Percentiles rank a stretch among this genome's conserved stretches.
Evolutionary conservation across 306 rosid genomes (phyloP).

Genomic region (Glycine soja): DNA sequence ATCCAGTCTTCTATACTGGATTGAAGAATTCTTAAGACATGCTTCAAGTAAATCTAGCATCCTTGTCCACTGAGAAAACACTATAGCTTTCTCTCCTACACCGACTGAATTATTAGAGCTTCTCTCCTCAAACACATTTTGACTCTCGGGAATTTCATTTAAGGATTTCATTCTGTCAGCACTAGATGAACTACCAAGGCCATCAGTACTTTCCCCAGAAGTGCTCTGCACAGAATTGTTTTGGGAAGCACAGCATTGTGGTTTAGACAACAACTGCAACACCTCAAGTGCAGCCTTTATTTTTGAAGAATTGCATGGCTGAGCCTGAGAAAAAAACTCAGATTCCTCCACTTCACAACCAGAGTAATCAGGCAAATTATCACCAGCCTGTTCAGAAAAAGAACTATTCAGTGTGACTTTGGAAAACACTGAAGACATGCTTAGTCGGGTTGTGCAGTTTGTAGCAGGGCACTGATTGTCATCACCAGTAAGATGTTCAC

Average conservation of each 20-base stretch:
- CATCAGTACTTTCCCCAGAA: background rate
- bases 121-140: background rate
- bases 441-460: slow-evolving; percentile 73
- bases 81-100: slow-evolving; percentile 26
- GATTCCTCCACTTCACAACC: slow-evolving; percentile 62
- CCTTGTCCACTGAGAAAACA: slow-evolving; percentile 27
- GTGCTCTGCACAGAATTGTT: background rate
- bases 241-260: slow-evolving; percentile 30
- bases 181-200: background rate
- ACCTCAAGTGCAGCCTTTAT: slow-evolving; percentile 96
- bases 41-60: slow-evolving; percentile 30
- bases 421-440: slow-evolving; percentile 69
- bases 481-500: slow-evolving; percentile 80
- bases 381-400: slow-evolving; percentile 61
- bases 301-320: slow-evolving; percentile 73
- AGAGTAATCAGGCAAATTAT: slow-evolving; percentile 56
- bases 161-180: background rate
- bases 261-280: slow-evolving; percentile 66
- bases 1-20: slow-evolving; percentile 30
- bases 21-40: slow-evolving; percentile 26
- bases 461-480: slow-evolving; percentile 78
- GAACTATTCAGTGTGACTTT: slow-evolving; percentile 65
- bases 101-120: background rate
- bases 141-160: slow-evolving; percentile 7
- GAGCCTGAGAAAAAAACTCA: slow-evolving; percentile 61